Conservation (phyloP, 2,329 filamentous ascomycete species). For the Aspergillus piperis region DNA sequence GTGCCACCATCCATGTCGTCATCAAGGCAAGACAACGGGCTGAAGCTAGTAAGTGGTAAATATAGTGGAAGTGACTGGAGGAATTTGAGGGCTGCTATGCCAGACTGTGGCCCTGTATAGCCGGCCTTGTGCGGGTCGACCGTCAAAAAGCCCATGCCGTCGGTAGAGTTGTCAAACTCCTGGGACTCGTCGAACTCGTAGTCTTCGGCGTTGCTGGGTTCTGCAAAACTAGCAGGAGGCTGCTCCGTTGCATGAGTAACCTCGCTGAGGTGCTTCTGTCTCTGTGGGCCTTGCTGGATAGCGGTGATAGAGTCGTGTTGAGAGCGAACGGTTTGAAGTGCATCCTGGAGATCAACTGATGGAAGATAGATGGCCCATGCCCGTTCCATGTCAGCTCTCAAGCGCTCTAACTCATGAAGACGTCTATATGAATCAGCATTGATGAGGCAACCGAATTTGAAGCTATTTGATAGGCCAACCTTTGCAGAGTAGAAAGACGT, state of each 20-base stretch:
- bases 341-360: constrained; percentile 20
- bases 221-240: constrained; percentile 16
- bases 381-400: constrained; percentile 17
- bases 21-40: constrained; percentile 20
- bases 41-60: constrained; percentile 20
- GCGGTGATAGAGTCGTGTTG: constrained; percentile 2
- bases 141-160: constrained; percentile 23
- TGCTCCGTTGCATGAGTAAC: constrained; percentile 21
- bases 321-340: constrained; percentile 12
- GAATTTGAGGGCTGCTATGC: constrained; percentile 22
- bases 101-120: constrained; percentile 23
- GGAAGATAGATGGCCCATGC: constrained; percentile 20
- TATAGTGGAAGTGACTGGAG: constrained; percentile 22
- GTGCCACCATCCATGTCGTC: constrained; percentile 14
- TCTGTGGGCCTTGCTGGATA: constrained; percentile 7
- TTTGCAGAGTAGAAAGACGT: constrained; percentile 18
- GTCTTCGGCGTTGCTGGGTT: constrained; percentile 23
- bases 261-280: constrained; percentile 13
- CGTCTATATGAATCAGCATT: constrained; percentile 8
- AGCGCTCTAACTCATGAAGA: constrained; percentile 17
- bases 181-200: constrained; percentile 26
- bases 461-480: constrained; percentile 1
- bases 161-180: constrained; percentile 24
- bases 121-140: constrained; percentile 22
- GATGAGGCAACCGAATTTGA: neutral